These are phyloP conservation scores for Mycena pura DNA, from an alignment of 768 basidiomycete genomes.

Conservation along the genomic window DNA sequence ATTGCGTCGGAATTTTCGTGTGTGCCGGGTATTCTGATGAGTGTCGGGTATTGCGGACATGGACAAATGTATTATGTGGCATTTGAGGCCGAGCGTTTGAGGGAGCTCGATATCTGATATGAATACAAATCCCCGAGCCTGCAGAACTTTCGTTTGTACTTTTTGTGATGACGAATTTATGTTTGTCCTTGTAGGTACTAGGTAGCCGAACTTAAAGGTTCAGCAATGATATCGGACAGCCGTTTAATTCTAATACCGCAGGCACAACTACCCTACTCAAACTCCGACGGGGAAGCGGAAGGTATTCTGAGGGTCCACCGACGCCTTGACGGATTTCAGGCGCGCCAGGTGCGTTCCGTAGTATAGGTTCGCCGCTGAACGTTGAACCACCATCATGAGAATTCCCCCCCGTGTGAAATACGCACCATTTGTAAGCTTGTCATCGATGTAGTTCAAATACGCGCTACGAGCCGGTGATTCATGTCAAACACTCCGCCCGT, in stretches of 20 bases:
- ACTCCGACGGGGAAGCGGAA: background rate
- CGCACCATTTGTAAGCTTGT: conserved; percentile 40
- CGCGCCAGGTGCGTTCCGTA: background rate
- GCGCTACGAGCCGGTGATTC: conserved; percentile 26
- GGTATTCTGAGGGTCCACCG: background rate
- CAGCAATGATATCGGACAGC: too few relatives aligned
- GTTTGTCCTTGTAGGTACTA: too few relatives aligned
- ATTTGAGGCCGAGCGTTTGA: background rate
- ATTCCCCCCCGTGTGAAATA: background rate
- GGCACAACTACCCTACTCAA: too few relatives aligned
- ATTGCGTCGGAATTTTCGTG: background rate
- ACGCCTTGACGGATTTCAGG: background rate
- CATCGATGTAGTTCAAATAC: conserved; percentile 49
- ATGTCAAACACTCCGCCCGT: background rate
- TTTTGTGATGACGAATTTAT: too few relatives aligned
- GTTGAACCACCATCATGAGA: background rate
- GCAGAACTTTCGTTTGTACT: too few relatives aligned
- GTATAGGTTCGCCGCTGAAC: background rate
- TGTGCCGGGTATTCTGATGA: background rate
- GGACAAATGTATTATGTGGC: background rate
- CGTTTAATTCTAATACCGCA: too few relatives aligned
- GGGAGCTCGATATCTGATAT: too few relatives aligned
- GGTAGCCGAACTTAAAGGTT: too few relatives aligned
- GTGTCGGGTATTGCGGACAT: background rate
- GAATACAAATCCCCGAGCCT: too few relatives aligned